Evolutionary conservation across 768 basidiomycete species (phyloP), one percentile per base, ranked within the genome.

Genomic region (Mycena vitilis): DNA sequence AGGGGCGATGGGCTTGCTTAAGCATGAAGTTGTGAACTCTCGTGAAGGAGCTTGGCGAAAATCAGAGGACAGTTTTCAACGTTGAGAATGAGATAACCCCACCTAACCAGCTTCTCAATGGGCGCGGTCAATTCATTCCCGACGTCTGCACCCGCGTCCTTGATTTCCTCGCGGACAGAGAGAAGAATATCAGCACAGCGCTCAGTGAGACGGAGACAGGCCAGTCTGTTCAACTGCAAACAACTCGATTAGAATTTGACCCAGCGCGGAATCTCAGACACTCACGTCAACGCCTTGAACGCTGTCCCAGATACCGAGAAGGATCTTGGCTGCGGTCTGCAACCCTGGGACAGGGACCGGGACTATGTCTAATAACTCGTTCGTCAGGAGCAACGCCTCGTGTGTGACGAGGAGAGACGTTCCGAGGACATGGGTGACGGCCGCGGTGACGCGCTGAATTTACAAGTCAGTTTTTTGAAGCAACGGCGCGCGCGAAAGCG

Each of bases 1-100:
- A 95, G 0, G 93, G 91, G 2, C 92, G 81, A 48, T 86, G 81
- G 18, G 83, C 80, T 70, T 93, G 89, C 70, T 87, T 89, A 15
- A 66, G 48, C 67, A 72, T 75, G 40, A 57, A 72, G 58, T 60
- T 66, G 44, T 69, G 47, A 38, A 66, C 66, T 56, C 55, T 53
- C 25, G 66, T 69, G 54, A 65, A 65, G 30, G 70, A 61, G 49
- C 59, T 68, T 53, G 7, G 59, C 34, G 36, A 20, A 51, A 52
- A 49, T 59, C 45, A 69, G 49, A 16, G 34, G 9, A 30, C 10
- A 57, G 37, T 9, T 51, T n/a, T 42, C 13, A 22, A 40, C 40
- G 10, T 52, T 34, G 23, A 23, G 53, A 1, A 37, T 52, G 53
- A 20, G 23, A n/a, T n/a, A 45, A 15, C 76, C 81, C 9, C 57